A percentile compares a stretch with the other conserved stretches of the same genome.
Conservation (phyloP, 2,329 filamentous ascomycete genomes). For the Neofusicoccum ribis region DNA sequence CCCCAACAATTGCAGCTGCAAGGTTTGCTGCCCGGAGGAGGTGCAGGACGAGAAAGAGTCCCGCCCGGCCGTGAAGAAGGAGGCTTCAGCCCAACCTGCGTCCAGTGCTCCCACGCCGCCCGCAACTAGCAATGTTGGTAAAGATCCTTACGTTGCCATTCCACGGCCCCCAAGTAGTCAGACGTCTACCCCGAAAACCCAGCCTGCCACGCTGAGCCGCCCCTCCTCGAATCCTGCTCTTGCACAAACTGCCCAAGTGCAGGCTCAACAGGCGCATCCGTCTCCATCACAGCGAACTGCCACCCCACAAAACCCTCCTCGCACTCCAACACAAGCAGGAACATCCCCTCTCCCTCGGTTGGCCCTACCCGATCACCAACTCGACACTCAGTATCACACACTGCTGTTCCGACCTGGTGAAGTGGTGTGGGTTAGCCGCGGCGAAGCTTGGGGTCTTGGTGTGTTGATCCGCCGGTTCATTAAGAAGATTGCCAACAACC, state of each 20-base stretch:
- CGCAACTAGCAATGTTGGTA: background rate
- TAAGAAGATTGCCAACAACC: constrained; percentile 33
- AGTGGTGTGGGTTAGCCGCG: constrained; percentile 57
- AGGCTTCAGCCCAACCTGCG: constrained; percentile 24
- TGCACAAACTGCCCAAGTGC: background rate
- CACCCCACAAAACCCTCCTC: background rate
- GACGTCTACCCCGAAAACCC: constrained; percentile 20
- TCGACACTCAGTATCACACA: constrained; percentile 49
- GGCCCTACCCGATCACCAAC: constrained; percentile 48
- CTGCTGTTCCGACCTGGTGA: constrained; percentile 58
- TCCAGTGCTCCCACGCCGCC: background rate
- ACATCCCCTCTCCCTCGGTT: constrained; percentile 22
- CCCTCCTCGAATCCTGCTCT: background rate
- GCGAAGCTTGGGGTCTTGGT: constrained; percentile 55
- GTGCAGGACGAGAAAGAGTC: constrained; percentile 43
- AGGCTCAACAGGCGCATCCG: background rate
- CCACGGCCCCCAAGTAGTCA: background rate
- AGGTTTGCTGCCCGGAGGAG: constrained; percentile 57
- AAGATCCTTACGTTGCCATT: background rate
- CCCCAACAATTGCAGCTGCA: constrained; percentile 57
- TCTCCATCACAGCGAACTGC: background rate
- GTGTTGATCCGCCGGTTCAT: constrained; percentile 51
- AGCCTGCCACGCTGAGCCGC: background rate
- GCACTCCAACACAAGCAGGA: background rate
- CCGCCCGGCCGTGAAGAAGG: constrained; percentile 30